Percentiles rank a stretch among this genome's conserved stretches.
Evolutionary conservation across 192 early-diverging fungal genomes (phyloP).

Genomic region (Cladochytrium replicatum): DNA sequence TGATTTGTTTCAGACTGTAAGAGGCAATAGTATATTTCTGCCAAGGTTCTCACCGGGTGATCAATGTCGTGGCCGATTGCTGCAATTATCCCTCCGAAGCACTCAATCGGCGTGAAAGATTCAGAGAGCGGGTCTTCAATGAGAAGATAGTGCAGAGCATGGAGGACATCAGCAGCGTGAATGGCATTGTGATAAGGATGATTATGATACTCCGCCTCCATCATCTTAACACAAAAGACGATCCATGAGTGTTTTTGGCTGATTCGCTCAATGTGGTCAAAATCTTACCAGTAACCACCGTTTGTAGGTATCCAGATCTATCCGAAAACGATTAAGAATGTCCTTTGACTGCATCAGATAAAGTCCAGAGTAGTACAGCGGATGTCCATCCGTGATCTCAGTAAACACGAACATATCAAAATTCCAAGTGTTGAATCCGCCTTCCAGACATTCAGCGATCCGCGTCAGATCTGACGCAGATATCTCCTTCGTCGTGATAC

Average conservation of each 20-base stretch:
- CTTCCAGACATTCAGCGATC: slow-evolving; percentile 26
- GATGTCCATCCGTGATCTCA: slow-evolving; percentile 33
- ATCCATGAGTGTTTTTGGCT: background rate
- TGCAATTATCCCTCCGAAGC: slow-evolving; percentile 24
- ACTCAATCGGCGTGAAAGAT: slow-evolving; percentile 27
- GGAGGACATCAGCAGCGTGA: slow-evolving; percentile 48
- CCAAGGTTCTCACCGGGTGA: slow-evolving; percentile 31
- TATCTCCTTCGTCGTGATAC: no score
- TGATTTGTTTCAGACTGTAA: no score
- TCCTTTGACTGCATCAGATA: slow-evolving; percentile 26
- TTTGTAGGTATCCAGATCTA: slow-evolving; percentile 27
- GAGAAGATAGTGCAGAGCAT: slow-evolving; percentile 36
- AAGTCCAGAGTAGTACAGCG: slow-evolving; percentile 27
- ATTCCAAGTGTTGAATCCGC: slow-evolving; percentile 19
- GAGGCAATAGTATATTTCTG: background rate
- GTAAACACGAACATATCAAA: slow-evolving; percentile 40
- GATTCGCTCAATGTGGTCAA: slow-evolving; percentile 30
- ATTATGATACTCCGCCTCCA: slow-evolving; percentile 35
- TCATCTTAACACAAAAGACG: slow-evolving; percentile 16
- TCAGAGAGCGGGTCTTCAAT: slow-evolving; percentile 17
- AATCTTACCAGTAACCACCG: slow-evolving; percentile 35
- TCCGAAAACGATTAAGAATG: slow-evolving; percentile 11
- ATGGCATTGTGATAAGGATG: slow-evolving; percentile 48
- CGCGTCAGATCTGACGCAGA: slow-evolving; percentile 27
- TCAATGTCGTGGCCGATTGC: slow-evolving; percentile 48